Base-by-base conservation (phyloP, 75 land plant genomes). In the Selaginella moellendorffii region DNA sequence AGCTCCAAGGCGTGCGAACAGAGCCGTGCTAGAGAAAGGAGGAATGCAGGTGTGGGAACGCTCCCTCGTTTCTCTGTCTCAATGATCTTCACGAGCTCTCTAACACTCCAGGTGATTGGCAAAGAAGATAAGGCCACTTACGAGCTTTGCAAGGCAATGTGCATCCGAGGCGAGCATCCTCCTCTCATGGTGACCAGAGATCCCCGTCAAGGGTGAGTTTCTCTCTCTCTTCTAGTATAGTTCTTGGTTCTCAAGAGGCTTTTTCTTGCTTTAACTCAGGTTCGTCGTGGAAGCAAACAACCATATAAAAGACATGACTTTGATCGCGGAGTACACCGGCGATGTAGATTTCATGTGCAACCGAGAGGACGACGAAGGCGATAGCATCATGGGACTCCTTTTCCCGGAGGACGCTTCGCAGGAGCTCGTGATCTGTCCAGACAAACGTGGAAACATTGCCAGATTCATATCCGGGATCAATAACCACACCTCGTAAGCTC, bases 1-100 rank as follows among this genome's bases (percentile, higher is more conserved):
- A 83, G 93, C 88, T 18, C 83, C 93, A 1, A 68, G 77, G 54
- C 78, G 80, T 23, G 81, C 85, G 2, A 88, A 88, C 62, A 12
- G 62, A 23, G 64, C 93, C 17, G 27, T 2, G n/a, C 63, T 80
- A 29, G 92, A 88, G 69, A 60, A 42, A 10, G 85, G 65, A 5
- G 85, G 92, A 26, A 88, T 88, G 88, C 92, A 88, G 88, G 92
- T 87, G n/a, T n/a, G n/a, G n/a, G n/a, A n/a, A n/a, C n/a, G n/a
- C n/a, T n/a, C n/a, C n/a, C n/a, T n/a, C n/a, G n/a, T n/a, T n/a
- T n/a, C n/a, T n/a, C n/a, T n/a, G n/a, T n/a, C n/a, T n/a, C n/a
- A n/a, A n/a, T n/a, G n/a, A n/a, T n/a, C n/a, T n/a, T n/a, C n/a
- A n/a, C n/a, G n/a, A n/a, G n/a, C n/a, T n/a, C n/a, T n/a, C n/a